A percentile compares a stretch with the other conserved stretches of the same genome.
These are phyloP conservation scores for Talaromyces sp. DNA, from an alignment of 2,329 filamentous ascomycete genomes.

Conservation along the genomic window DNA sequence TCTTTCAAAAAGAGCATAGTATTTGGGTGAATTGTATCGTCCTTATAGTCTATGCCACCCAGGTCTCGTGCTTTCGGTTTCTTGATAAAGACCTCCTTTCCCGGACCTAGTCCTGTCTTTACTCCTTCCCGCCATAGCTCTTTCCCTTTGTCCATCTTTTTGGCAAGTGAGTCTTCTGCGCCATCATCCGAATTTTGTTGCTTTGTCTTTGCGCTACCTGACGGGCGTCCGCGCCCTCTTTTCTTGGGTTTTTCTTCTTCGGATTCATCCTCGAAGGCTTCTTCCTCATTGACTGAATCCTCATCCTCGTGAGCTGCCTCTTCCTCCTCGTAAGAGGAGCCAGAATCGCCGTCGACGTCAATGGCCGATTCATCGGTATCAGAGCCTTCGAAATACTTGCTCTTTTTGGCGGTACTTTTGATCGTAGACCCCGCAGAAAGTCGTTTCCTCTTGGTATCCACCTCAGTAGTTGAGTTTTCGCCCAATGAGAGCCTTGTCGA, in stretches of 20 bases:
- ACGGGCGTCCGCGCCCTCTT: slow-evolving; percentile 20
- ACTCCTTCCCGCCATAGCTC: slow-evolving; percentile 57
- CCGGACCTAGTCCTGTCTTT: slow-evolving; percentile 54
- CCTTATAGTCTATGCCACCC: slow-evolving; percentile 56
- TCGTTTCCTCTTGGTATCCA: slow-evolving; percentile 33
- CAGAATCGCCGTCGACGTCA: slow-evolving; percentile 23
- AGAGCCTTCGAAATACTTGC: slow-evolving; percentile 49
- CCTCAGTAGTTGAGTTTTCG: slow-evolving; percentile 25
- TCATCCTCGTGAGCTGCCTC: slow-evolving; percentile 55
- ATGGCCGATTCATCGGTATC: slow-evolving; percentile 23
- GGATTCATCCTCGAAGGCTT: slow-evolving; percentile 42
- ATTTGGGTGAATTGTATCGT: slow-evolving; percentile 60
- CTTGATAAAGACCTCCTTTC: slow-evolving; percentile 59
- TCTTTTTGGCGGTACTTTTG: slow-evolving; percentile 46
- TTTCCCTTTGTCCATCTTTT: slow-evolving; percentile 34
- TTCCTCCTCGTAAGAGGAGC: slow-evolving; percentile 28
- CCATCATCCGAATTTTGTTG: slow-evolving; percentile 13
- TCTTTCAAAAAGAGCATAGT: slow-evolving; percentile 60
- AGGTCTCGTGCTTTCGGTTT: slow-evolving; percentile 61
- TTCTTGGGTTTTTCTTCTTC: slow-evolving; percentile 28
- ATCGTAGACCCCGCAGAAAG: slow-evolving; percentile 21
- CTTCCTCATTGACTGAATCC: slow-evolving; percentile 55
- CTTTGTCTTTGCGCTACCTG: slow-evolving; percentile 15
- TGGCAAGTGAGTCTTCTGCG: neutral
- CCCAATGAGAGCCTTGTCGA: slow-evolving; percentile 28